Evolutionary conservation across 208 protist species (phyloP).

Genomic region (Leishmania braziliensis): DNA sequence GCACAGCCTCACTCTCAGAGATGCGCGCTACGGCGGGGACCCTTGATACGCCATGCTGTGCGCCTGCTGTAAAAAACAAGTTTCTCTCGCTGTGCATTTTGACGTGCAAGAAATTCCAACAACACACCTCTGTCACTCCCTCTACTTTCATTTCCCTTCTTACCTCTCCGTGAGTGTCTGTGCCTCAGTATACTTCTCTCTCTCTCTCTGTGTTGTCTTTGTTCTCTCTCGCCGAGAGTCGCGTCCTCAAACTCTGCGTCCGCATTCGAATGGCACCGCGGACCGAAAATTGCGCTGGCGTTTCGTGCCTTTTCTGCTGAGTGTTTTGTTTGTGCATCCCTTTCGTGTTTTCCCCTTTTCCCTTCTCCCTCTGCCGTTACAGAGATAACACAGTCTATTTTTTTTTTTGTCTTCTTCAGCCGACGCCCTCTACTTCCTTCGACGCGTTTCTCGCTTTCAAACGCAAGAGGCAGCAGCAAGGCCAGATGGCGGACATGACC

Average conservation of each 20-base stretch:
- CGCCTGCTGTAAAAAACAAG: background rate
- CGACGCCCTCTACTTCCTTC: background rate
- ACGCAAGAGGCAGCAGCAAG: background rate
- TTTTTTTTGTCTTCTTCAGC: background rate
- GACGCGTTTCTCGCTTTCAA: background rate
- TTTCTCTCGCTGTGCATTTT: background rate
- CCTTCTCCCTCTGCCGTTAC: background rate
- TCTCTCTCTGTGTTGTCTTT: background rate
- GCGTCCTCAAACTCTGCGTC: background rate
- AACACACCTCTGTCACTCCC: background rate
- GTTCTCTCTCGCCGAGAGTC: background rate
- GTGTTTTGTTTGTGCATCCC: background rate
- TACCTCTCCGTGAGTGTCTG: background rate
- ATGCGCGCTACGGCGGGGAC: background rate
- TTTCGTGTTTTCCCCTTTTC: background rate
- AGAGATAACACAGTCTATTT: background rate
- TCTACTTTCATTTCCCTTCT: background rate
- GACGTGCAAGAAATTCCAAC: too few relatives aligned
- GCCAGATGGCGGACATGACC: slow-evolving; percentile 82
- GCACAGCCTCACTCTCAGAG: background rate
- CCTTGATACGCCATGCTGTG: background rate
- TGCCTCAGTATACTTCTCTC: background rate
- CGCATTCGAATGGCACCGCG: background rate
- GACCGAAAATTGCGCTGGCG: too few relatives aligned
- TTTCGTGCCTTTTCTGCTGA: background rate